Evolutionary conservation across 2,329 filamentous ascomycete genomes (phyloP).

Genomic region (Exophiala lecanii-corni): DNA sequence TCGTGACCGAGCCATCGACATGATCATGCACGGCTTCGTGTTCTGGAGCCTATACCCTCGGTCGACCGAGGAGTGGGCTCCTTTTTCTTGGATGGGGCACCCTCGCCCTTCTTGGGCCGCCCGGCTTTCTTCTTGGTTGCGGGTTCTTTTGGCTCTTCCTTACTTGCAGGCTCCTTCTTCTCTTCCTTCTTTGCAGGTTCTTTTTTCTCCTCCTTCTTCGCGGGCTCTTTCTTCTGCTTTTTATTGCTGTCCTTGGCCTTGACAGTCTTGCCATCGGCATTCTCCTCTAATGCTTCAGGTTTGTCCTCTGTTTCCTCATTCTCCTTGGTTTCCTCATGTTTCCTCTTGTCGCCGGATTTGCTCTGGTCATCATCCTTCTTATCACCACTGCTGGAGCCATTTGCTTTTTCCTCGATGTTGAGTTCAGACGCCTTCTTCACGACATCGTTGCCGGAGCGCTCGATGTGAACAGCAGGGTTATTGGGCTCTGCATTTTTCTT

Average conservation of each 20-base stretch:
- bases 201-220: constrained; percentile 11
- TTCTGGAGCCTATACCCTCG: constrained; percentile 20
- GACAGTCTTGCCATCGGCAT: constrained; percentile 38
- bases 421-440: constrained; percentile 60
- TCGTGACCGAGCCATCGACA: too few relatives aligned
- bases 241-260: constrained; percentile 20
- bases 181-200: constrained; percentile 12
- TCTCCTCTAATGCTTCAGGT: constrained; percentile 29
- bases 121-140: constrained; percentile 26
- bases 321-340: constrained; percentile 36
- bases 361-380: constrained; percentile 37
- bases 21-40: constrained; percentile 14
- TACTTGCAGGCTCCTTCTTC: constrained; percentile 7
- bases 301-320: constrained; percentile 15
- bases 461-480: constrained; percentile 58
- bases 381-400: constrained; percentile 13
- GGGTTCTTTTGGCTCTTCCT: constrained; percentile 7
- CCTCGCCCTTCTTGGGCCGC: constrained; percentile 38
- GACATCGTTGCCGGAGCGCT: constrained; percentile 58
- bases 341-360: constrained; percentile 25
- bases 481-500: constrained; percentile 58
- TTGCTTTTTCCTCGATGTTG: constrained; percentile 48
- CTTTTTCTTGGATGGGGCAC: constrained; percentile 28
- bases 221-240: constrained; percentile 21
- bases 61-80: constrained; percentile 15